Conservation (phyloP, 78 protist species). For the Speleostelium caveatum region DNA sequence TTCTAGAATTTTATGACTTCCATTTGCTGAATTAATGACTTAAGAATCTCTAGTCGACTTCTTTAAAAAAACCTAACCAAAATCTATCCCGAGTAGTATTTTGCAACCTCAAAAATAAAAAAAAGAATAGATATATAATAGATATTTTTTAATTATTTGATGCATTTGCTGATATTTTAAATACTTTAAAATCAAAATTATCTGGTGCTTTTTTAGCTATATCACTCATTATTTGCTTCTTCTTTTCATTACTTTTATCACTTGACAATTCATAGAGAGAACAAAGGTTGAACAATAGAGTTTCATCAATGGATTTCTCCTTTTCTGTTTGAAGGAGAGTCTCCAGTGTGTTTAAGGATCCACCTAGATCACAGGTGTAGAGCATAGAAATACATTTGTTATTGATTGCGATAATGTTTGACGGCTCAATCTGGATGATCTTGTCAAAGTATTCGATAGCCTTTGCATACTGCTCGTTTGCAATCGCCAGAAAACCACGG, state of each 20-base stretch:
- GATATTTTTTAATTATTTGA: no score
- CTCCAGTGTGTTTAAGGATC: slow-evolving; percentile 31
- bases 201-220: slow-evolving; percentile 72
- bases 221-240: slow-evolving; percentile 61
- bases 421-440: slow-evolving; percentile 26
- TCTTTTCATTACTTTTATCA: slow-evolving; percentile 58
- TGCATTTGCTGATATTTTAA: slow-evolving; percentile 28
- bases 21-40: no score
- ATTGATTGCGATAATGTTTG: slow-evolving; percentile 37
- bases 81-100: no score
- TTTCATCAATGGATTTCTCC: slow-evolving; percentile 56
- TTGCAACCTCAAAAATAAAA: no score
- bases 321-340: slow-evolving; percentile 13
- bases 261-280: slow-evolving; percentile 58
- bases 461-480: slow-evolving; percentile 48
- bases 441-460: slow-evolving; percentile 65
- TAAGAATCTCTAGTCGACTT: no score
- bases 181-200: slow-evolving; percentile 71
- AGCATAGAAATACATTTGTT: slow-evolving; percentile 75
- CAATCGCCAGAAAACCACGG: slow-evolving; percentile 35
- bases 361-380: slow-evolving; percentile 67
- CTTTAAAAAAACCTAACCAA: no score
- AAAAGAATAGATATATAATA: no score
- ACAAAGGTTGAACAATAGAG: slow-evolving; percentile 59
- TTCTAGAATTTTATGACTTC: no score